Conservation (phyloP, 176 grass and related monocot genomes). For the Zoysia pacifica region DNA sequence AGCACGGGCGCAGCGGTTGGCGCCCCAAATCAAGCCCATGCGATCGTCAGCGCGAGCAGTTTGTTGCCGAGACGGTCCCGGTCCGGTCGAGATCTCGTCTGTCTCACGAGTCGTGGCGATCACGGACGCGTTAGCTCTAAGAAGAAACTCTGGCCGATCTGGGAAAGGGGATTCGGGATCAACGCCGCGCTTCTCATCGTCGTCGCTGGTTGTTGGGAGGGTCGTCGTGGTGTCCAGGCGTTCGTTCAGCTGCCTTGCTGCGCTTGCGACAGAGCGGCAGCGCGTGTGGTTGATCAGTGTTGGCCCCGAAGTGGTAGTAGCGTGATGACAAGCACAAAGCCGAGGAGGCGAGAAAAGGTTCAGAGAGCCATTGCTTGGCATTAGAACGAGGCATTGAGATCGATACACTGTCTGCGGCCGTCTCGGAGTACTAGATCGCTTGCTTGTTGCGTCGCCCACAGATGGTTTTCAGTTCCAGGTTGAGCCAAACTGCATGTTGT, state of each 20-base stretch:
- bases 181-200: not conserved
- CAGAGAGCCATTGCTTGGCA: no score
- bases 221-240: not conserved
- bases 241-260: not conserved
- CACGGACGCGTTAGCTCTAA: not conserved
- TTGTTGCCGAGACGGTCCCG: not conserved
- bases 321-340: not conserved
- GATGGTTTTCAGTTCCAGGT: no score
- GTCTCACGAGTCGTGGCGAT: not conserved
- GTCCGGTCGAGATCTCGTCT: not conserved
- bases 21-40: not conserved
- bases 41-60: not conserved
- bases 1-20: not conserved
- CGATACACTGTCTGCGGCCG: not conserved
- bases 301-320: not conserved
- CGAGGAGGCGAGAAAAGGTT: not conserved
- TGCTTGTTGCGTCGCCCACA: not conserved
- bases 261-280: not conserved
- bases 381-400: no score
- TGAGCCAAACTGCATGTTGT: no score
- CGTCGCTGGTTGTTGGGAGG: not conserved
- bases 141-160: not conserved
- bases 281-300: not conserved
- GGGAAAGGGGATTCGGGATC: slow-evolving; percentile 30
- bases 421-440: not conserved